Percentiles rank a stretch among this genome's conserved stretches.
Conservation (phyloP, 257 asterid genomes). For the Plectranthus barbatus region DNA sequence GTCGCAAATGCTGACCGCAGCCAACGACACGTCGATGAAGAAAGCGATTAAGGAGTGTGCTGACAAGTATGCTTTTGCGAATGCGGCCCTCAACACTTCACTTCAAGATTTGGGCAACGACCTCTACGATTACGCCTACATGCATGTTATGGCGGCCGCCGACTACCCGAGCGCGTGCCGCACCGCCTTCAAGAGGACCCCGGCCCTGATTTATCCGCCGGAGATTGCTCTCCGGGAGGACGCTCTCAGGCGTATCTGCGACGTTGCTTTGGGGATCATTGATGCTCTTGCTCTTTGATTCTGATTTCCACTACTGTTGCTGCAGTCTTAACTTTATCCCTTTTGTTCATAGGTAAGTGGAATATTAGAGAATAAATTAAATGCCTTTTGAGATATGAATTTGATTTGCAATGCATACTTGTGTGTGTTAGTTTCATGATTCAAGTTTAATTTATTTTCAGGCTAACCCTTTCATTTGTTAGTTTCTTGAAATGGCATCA, state of each 20-base stretch:
- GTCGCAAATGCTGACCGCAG: conserved; percentile 15
- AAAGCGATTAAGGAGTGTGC: conserved; percentile 55
- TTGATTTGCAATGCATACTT: too few species aligned
- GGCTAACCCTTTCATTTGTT: neutral
- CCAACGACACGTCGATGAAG: conserved; percentile 33
- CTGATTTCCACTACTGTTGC: too few species aligned
- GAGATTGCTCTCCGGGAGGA: conserved; percentile 56
- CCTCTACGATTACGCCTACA: conserved; percentile 68
- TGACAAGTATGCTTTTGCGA: conserved; percentile 51
- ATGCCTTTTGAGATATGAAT: neutral
- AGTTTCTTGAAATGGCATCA: neutral
- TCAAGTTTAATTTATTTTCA: neutral
- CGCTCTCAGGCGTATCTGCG: conserved; percentile 69
- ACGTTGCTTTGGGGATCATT: conserved; percentile 64
- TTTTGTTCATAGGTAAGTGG: neutral
- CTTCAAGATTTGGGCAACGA: conserved; percentile 46
- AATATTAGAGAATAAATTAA: neutral
- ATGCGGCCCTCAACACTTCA: conserved; percentile 48
- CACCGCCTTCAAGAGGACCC: conserved; percentile 39
- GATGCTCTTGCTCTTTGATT: conserved; percentile 33
- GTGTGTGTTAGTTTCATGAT: neutral
- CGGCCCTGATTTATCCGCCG: conserved; percentile 45
- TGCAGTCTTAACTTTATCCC: neutral
- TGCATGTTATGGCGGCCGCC: conserved; percentile 80
- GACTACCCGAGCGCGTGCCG: conserved; percentile 78